These are phyloP conservation scores for Ophiostoma sp. DNA, from an alignment of 2,329 filamentous ascomycete genomes.

Conservation along the genomic window DNA sequence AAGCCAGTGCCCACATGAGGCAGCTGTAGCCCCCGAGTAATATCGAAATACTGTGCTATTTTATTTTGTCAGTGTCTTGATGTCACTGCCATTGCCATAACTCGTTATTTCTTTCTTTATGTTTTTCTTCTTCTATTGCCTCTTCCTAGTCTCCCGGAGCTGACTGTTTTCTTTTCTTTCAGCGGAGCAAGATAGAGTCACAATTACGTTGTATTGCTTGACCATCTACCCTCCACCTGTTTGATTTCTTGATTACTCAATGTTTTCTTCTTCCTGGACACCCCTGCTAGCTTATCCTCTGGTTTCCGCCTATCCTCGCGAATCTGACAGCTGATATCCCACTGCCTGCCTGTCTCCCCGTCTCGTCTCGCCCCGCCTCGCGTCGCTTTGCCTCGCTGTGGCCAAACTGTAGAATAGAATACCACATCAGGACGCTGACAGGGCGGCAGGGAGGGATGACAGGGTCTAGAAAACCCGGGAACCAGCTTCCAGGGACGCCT, in stretches of 20 bases:
- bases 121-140: neutral
- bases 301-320: constrained; percentile 9
- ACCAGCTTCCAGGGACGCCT: neutral
- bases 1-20: neutral
- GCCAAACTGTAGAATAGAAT: neutral
- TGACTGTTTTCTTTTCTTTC: neutral
- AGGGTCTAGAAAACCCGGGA: neutral
- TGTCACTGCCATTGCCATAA: too few relatives aligned
- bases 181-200: too few relatives aligned
- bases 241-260: too few relatives aligned
- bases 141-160: neutral
- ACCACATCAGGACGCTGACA: too few relatives aligned
- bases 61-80: too few relatives aligned
- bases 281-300: constrained; percentile 6
- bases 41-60: neutral
- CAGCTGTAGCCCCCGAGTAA: neutral
- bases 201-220: too few relatives aligned
- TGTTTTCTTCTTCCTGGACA: too few relatives aligned
- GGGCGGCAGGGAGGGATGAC: too few relatives aligned
- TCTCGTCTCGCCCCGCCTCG: neutral
- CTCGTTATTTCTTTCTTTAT: neutral
- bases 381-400: neutral
- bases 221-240: too few relatives aligned
- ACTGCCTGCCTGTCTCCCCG: neutral
- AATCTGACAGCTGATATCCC: neutral